Evolutionary conservation across 2,329 filamentous ascomycete genomes (phyloP).

Genomic region (Pleomassaria siparia): DNA sequence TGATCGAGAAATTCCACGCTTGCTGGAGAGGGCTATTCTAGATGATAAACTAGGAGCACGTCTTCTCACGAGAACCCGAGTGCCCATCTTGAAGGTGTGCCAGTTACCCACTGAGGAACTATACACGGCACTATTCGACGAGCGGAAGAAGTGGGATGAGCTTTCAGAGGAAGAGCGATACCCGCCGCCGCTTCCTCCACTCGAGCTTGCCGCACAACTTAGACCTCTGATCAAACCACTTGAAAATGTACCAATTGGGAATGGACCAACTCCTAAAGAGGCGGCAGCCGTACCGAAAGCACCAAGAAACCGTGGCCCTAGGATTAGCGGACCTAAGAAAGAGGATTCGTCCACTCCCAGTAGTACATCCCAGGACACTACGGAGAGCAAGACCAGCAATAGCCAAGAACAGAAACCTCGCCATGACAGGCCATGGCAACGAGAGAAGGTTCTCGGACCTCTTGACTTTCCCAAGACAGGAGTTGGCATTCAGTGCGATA

Average conservation of each 20-base stretch:
- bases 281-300: constrained; percentile 5
- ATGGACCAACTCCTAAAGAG: constrained; percentile 6
- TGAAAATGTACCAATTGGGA: constrained; percentile 5
- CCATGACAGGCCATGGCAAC: constrained; percentile 42
- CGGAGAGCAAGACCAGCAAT: not conserved
- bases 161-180: constrained; percentile 50
- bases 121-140: constrained; percentile 61
- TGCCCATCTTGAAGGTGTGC: constrained; percentile 87
- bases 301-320: constrained; percentile 5
- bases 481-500: constrained; percentile 84
- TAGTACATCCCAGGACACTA: constrained; percentile 1
- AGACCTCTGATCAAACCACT: not conserved
- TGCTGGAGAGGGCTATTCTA: constrained; percentile 75
- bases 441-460: constrained; percentile 50
- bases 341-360: constrained; percentile 32
- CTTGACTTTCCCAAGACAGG: constrained; percentile 78
- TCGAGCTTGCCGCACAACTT: constrained; percentile 11
- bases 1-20: constrained; percentile 63
- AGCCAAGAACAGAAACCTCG: constrained; percentile 24
- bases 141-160: constrained; percentile 72
- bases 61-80: constrained; percentile 74
- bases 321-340: constrained; percentile 5
- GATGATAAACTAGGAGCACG: constrained; percentile 73
- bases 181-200: constrained; percentile 15
- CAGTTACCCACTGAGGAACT: constrained; percentile 66